Evolutionary conservation across 768 basidiomycete species (phyloP).

Genomic region (Mycena crocata): DNA sequence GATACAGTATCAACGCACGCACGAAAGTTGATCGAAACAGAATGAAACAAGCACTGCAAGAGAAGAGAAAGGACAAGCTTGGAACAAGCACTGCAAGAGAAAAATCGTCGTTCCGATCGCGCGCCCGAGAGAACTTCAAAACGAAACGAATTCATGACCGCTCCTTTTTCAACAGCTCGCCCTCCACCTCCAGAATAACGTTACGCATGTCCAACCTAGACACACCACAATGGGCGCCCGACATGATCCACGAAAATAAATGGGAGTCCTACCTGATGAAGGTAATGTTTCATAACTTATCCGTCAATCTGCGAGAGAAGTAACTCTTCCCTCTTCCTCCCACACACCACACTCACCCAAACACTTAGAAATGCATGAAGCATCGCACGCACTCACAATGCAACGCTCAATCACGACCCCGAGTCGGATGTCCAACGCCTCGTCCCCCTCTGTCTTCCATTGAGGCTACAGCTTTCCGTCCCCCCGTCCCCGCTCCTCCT

Average conservation of each 20-base stretch:
- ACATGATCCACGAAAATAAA: conserved; percentile 15
- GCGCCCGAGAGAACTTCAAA: too few species aligned
- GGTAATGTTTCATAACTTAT: conserved; percentile 9
- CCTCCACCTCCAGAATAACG: too few species aligned
- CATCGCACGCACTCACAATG: conserved; percentile 2
- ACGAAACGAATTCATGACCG: too few species aligned
- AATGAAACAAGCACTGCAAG: too few species aligned
- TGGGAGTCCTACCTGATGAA: conserved; percentile 12
- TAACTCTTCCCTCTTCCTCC: conserved; percentile 1
- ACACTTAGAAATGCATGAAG: conserved; percentile 2
- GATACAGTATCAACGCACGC: too few species aligned
- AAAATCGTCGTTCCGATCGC: too few species aligned
- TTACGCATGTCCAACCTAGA: too few species aligned
- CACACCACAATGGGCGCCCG: conserved; percentile 11
- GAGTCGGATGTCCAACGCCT: not conserved
- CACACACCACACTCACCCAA: not conserved
- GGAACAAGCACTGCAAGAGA: too few species aligned
- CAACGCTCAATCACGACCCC: not conserved
- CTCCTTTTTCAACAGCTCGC: too few species aligned
- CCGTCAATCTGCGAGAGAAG: conserved; percentile 1
- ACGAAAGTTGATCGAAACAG: too few species aligned
- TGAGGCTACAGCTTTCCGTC: not conserved
- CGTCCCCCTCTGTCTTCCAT: conserved; percentile 6
- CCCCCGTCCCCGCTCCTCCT: conserved; percentile 7
- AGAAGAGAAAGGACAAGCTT: too few species aligned